Base-by-base conservation (phyloP, 164 flowering plant species). In the Chimonanthus praecox region DNA sequence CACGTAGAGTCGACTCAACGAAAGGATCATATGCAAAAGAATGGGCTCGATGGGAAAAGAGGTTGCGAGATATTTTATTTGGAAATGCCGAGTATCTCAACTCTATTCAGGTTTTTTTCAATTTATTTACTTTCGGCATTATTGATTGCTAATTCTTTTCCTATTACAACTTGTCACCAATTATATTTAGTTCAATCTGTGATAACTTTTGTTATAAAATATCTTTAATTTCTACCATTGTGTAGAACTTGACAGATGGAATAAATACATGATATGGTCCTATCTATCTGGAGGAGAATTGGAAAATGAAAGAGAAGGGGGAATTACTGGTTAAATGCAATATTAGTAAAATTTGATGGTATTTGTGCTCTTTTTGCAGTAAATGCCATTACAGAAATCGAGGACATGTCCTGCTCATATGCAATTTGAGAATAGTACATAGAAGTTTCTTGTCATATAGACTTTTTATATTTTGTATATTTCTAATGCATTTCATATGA, bases 21-120 rank as follows among this genome's bases (percentile, higher is more conserved):
- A 93, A 92, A 81, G 99, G 99, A 70, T 54, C 90, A 66, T 95
- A 93, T 79, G 85, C 90, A 45, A 78, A 77, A 49, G 97, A 92
- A 47, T 95, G 99, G 99, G 77, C 79, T 69, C 84, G 83, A 70
- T 95, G 99, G 99, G 99, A 95, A 80, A 89, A 86, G 79, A 78
- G 81, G 46, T 71, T 95, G 78, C 83, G 97, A 49, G 88, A 88
- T 65, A 73, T 79, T 68, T 72, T 92, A 74, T 61, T 74, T 66
- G 82, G 72, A 73, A 85, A 89, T 81, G 79, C 91, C 2, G 97
- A 90, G 46, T 88, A 88, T 84, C 85, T 93, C 47, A 86, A 83
- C 70, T 85, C 94, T 69, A 80, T 92, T 80, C 99, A 95, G 97
- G 99, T 93, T 44, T 44, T 66, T 47, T 33, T 54, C 16, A 8